phyloP scores from a whole-genome alignment of 2,329 filamentous ascomycete species.

The Pseudocercospora macadamiae region DNA sequence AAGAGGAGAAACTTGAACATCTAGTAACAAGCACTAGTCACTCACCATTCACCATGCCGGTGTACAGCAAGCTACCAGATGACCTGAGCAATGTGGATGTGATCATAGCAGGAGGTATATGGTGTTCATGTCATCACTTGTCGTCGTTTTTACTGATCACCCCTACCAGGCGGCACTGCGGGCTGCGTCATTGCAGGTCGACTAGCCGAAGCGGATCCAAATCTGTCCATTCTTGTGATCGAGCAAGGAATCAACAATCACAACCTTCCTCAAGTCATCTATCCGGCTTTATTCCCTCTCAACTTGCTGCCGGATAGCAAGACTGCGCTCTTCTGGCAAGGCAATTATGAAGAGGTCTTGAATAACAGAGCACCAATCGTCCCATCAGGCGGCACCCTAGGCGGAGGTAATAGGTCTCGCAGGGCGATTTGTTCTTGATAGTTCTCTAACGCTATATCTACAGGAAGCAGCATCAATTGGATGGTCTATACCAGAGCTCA shows the following conservation, averaged over 20 bases:
- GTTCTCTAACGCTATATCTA: too few relatives aligned
- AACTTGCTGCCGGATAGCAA: conserved; percentile 54
- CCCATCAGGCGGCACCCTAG: conserved; percentile 56
- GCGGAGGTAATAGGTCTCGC: conserved; percentile 60
- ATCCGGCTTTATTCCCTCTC: conserved; percentile 54
- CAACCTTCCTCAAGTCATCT: conserved; percentile 52
- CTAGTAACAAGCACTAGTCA: too few relatives aligned
- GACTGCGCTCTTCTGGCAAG: conserved; percentile 56
- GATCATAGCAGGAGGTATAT: conserved; percentile 56
- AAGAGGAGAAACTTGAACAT: too few relatives aligned
- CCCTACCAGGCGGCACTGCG: conserved; percentile 49
- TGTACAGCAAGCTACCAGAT: conserved; percentile 43
- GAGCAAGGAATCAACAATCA: conserved; percentile 59
- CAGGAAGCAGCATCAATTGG: conserved; percentile 45
- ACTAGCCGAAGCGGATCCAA: conserved; percentile 55
- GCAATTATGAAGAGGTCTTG: conserved; percentile 49
- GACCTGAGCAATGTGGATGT: conserved; percentile 53
- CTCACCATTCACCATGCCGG: conserved; percentile 12
- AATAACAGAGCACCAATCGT: conserved; percentile 50
- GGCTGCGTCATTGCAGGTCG: conserved; percentile 56
- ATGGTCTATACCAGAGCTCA: conserved; percentile 51
- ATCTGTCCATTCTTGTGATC: conserved; percentile 56
- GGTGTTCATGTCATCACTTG: too few relatives aligned
- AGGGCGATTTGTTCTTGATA: too few relatives aligned
- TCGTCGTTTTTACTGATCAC: too few relatives aligned